Conservation (phyloP, 1,139 yeast genomes). For the Hansenula anomala region DNA sequence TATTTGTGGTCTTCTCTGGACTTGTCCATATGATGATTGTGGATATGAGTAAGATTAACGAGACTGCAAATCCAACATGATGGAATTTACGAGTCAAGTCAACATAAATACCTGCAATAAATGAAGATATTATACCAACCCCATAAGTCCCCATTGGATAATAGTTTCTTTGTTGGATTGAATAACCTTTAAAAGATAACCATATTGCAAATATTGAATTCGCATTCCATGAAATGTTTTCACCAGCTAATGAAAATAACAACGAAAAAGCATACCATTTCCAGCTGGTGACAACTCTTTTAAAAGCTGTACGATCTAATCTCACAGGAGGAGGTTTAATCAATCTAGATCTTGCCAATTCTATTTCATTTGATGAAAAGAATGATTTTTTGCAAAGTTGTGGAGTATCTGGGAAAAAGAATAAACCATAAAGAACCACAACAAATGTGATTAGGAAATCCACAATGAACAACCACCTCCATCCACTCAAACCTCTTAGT, state of each 20-base stretch:
- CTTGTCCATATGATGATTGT: slow-evolving; percentile 27
- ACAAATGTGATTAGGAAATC: slow-evolving; percentile 62
- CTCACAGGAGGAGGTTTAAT: slow-evolving; percentile 3
- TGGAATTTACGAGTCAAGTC: slow-evolving; percentile 36
- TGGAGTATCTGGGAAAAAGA: slow-evolving; percentile 53
- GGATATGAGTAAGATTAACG: slow-evolving; percentile 23
- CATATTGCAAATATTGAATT: slow-evolving; percentile 24
- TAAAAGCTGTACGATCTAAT: slow-evolving; percentile 5
- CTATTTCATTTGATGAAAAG: slow-evolving; percentile 9
- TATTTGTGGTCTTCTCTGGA: slow-evolving; percentile 26
- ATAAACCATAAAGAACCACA: slow-evolving; percentile 50
- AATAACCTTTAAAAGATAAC: slow-evolving; percentile 24
- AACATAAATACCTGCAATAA: slow-evolving; percentile 33
- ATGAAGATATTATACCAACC: slow-evolving; percentile 35
- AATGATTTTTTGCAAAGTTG: slow-evolving; percentile 30
- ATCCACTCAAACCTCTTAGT: slow-evolving; percentile 21
- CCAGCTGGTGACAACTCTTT: slow-evolving; percentile 17
- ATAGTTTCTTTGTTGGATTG: slow-evolving; percentile 27
- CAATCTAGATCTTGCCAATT: slow-evolving; percentile 25
- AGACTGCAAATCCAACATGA: slow-evolving; percentile 34
- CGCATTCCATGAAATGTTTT: slow-evolving; percentile 25
- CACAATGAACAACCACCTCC: slow-evolving; percentile 65
- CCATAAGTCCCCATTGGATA: slow-evolving; percentile 31
- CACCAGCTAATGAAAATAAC: slow-evolving; percentile 23
- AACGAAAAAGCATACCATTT: slow-evolving; percentile 20